These are phyloP conservation scores for Musa itinerans DNA, from an alignment of 176 grass and related monocot species.

Conservation along the genomic window DNA sequence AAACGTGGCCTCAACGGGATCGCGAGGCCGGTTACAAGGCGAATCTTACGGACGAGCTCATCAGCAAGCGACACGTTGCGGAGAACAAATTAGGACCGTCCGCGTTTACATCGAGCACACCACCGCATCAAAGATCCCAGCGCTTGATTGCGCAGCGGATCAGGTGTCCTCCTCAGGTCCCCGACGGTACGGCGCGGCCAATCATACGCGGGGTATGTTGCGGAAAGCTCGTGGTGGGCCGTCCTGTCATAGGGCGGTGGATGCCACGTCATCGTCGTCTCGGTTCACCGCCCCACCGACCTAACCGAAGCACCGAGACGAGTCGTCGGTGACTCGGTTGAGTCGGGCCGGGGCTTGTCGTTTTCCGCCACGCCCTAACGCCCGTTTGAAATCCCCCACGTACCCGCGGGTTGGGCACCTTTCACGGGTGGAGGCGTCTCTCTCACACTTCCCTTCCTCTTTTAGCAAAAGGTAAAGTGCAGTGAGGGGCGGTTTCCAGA, in stretches of 20 bases:
- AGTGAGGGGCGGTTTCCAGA: background rate
- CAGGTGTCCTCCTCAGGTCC: background rate
- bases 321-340: background rate
- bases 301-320: no score
- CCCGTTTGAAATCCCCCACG: background rate
- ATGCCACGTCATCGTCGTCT: background rate
- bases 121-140: background rate
- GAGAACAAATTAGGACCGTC: no score
- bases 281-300: background rate
- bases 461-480: background rate
- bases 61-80: background rate
- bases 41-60: background rate
- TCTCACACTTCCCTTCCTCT: no score
- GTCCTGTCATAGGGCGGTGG: background rate
- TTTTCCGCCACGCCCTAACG: background rate
- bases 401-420: background rate
- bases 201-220: background rate
- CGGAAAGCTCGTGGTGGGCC: constrained; percentile 9
- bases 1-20: background rate
- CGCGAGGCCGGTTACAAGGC: background rate
- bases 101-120: no score
- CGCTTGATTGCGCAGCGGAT: background rate
- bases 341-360: background rate
- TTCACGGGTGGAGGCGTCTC: background rate
- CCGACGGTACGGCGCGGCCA: background rate